Evolutionary conservation across 129 eudicot species (phyloP).

Genomic region (Helianthus tuberosus): DNA sequence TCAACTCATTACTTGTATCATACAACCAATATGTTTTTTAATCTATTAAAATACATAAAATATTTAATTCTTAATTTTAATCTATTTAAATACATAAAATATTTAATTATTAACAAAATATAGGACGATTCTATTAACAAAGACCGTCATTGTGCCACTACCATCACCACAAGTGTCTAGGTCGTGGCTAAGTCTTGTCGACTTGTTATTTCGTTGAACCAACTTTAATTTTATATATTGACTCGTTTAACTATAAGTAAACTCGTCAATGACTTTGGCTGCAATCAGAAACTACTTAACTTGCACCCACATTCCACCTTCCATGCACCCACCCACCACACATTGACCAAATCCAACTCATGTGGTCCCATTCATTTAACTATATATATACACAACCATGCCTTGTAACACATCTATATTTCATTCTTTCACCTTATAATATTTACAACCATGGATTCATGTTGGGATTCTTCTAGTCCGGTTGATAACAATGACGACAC

Average conservation of each 20-base stretch:
- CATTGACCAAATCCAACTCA: constrained; percentile 28
- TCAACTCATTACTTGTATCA: neutral
- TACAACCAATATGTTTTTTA: neutral
- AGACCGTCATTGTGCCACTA: constrained; percentile 14
- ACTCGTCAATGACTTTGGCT: constrained; percentile 18
- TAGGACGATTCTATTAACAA: neutral
- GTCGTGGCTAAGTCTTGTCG: constrained; percentile 35
- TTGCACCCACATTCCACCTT: constrained; percentile 43
- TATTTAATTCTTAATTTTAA: no score
- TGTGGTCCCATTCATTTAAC: neutral
- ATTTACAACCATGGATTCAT: constrained; percentile 21
- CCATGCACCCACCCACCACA: constrained; percentile 32
- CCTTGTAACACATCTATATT: neutral
- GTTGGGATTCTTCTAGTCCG: constrained; percentile 3
- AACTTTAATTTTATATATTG: constrained; percentile 22
- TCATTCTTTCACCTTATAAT: neutral
- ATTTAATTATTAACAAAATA: neutral
- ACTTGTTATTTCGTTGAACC: constrained; percentile 42
- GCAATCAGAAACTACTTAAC: constrained; percentile 31
- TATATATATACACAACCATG: no score
- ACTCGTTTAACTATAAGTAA: constrained; percentile 15
- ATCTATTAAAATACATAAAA: no score
- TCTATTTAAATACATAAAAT: neutral
- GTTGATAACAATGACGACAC: constrained; percentile 26
- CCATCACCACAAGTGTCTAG: constrained; percentile 19